Conservation (phyloP, 345 rosid species). For the Camelina laxa region DNA sequence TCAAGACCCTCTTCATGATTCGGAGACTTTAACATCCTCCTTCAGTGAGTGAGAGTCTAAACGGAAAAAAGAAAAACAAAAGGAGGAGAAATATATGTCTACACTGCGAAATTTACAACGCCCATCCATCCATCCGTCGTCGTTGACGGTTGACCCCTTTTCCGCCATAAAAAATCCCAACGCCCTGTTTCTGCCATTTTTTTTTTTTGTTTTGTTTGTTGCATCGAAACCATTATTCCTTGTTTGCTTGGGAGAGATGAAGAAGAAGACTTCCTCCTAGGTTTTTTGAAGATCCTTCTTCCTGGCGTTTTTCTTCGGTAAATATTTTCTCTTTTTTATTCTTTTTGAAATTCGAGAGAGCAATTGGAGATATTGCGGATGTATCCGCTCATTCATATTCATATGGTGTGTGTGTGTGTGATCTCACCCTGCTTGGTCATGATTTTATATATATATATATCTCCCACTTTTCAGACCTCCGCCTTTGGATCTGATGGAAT, state of each 20-base stretch:
- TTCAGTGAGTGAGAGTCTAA: too few species aligned
- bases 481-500: conserved; percentile 53
- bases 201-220: too few species aligned
- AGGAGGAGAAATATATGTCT: conserved; percentile 1
- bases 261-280: neutral
- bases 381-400: neutral
- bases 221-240: conserved; percentile 15
- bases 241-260: conserved; percentile 15
- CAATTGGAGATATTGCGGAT: conserved; percentile 3
- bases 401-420: neutral
- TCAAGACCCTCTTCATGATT: neutral
- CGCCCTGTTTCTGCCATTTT: neutral
- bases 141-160: conserved; percentile 18
- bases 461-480: conserved; percentile 25
- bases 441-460: neutral
- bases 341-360: neutral
- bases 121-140: conserved; percentile 4
- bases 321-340: neutral
- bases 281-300: conserved; percentile 6
- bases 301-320: conserved; percentile 12
- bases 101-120: conserved; percentile 18
- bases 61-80: neutral
- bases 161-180: conserved; percentile 2
- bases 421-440: conserved; percentile 1
- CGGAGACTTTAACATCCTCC: conserved; percentile 24